Base-by-base conservation (phyloP, 805 yeast species). In the Metschnikowia arizonensis region DNA sequence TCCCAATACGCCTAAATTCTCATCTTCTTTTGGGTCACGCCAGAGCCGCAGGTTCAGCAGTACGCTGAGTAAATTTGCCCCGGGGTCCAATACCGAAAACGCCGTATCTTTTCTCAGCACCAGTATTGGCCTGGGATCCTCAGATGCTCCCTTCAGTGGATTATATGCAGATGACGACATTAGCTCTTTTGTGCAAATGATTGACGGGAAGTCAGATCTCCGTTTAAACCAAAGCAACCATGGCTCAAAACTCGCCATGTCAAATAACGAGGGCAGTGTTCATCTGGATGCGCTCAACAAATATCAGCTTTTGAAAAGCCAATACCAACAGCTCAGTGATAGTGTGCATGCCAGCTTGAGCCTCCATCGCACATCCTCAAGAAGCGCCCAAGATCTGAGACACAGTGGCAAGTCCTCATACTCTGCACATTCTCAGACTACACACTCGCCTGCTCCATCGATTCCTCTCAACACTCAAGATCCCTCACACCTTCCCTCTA, bases 21-120 rank as follows among this genome's bases (percentile, higher is more conserved):
- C 87, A 2, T 81, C 91, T 0, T 82, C 90, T 0, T 83, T 83
- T 61, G 86, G 87, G 0, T 81, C 82, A n/a, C 66, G 86, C 40
- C 73, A 68, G 12, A 66, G 73, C 47, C 73, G 83, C n/a, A 69
- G 85, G 25, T 68, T 65, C 47, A 64, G 71, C 33, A 66, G 61
- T 46, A 61, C 71, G n/a, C 48, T 52, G 18, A 32, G 51, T 15
- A 24, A 50, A 43, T 17, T 33, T 44, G 31, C 35, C 34, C 23
- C 49, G 17, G 50, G 63, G 8, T 59, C 57, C 10, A 59, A 58
- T 17, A 54, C 56, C 39, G 59, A 53, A 12, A 47, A 49, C 18
- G 44, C 52, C 24, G 50, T 53, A 5, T 57, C 64, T 8, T 47
- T 60, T 15, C 52, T 65, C 40, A 72, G 67, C 5, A 60, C 71